Evolutionary conservation across 805 yeast species (phyloP).

Genomic region (Suhomyces emberorum): DNA sequence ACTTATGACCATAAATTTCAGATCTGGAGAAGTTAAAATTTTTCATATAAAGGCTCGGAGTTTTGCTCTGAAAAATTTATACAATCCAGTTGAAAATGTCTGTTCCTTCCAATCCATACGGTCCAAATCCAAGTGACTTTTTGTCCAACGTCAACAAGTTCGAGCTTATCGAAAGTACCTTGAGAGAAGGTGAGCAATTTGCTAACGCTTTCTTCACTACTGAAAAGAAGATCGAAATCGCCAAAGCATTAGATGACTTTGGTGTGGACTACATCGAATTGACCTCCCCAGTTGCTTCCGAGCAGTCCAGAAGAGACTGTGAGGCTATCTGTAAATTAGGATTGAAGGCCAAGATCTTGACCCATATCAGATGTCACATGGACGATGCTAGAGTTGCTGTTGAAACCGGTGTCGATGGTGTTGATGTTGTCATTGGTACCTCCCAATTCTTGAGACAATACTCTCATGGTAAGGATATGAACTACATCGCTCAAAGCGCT

Average conservation of each 20-base stretch:
- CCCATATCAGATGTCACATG: conserved; percentile 98
- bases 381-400: conserved; percentile 98
- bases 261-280: conserved; percentile 98
- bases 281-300: conserved; percentile 97
- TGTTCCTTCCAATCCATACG: conserved; percentile 68
- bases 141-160: conserved; percentile 85
- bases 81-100: conserved; percentile 5
- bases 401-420: conserved; percentile 98
- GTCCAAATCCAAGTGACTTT: conserved; percentile 91
- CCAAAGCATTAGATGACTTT: conserved; percentile 93
- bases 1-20: conserved; percentile 5
- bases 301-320: conserved; percentile 88
- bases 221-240: conserved; percentile 94
- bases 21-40: conserved; percentile 3
- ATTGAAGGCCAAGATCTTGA: conserved; percentile 88
- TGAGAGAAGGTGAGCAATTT: conserved; percentile 98
- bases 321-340: conserved; percentile 98
- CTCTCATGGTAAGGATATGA: conserved; percentile 98
- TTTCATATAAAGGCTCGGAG: conserved; percentile 5
- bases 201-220: conserved; percentile 95
- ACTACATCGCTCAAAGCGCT: conserved; percentile 92
- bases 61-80: neutral
- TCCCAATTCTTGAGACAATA: conserved; percentile 91
- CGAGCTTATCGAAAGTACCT: conserved; percentile 90
- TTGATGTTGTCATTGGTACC: conserved; percentile 96